Evolutionary conservation across 2,329 filamentous ascomycete species (phyloP), one percentile per base, ranked within the genome.

Genomic region (Cordyceps farinosa): DNA sequence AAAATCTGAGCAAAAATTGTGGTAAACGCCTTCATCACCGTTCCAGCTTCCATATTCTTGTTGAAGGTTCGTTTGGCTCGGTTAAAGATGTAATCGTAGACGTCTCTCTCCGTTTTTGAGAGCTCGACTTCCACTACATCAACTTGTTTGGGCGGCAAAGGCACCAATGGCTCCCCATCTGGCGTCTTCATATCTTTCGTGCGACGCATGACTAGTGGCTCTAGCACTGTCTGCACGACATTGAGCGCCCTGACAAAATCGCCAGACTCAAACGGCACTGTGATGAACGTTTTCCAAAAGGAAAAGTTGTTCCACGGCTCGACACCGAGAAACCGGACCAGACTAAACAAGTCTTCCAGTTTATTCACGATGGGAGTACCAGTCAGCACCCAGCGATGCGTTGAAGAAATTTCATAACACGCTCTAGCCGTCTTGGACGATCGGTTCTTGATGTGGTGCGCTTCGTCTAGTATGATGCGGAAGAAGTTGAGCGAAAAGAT

Each of bases 151-250:
- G 87, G 84, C 2, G 95, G 95, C 7, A 99, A 78, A 0, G 90
- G 87, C 1, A 99, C 94, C 3, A 99, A 77, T 1, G 79, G 81
- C 38, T 80, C 69, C 7, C 95, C 95, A 60, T 90, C 87, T 0
- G 95, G 94, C 0, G 92, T 98, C 76, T 92, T 96, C 95, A 99
- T 99, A 66, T 97, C 93, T 74, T 99, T 99, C 0, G 95, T 99
- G 65, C 95, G 86, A 51, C 95, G 86, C 75, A 99, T 87, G 9
- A 99, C 95, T n/a, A 99, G 79, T 8, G 95, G 95, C 72, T 99
- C 95, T 5, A 99, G 79, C 0, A 99, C 94, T 0, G 94, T 99
- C 73, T 99, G 95, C 1, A 99, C 95, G 2, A 99, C 95, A 72
- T 98, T 95, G 8, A 99, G 81, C 0, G 95, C 95, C 5, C 93